Base-by-base conservation (phyloP, 148 eudicot genomes). In the Fagopyrum tataricum region DNA sequence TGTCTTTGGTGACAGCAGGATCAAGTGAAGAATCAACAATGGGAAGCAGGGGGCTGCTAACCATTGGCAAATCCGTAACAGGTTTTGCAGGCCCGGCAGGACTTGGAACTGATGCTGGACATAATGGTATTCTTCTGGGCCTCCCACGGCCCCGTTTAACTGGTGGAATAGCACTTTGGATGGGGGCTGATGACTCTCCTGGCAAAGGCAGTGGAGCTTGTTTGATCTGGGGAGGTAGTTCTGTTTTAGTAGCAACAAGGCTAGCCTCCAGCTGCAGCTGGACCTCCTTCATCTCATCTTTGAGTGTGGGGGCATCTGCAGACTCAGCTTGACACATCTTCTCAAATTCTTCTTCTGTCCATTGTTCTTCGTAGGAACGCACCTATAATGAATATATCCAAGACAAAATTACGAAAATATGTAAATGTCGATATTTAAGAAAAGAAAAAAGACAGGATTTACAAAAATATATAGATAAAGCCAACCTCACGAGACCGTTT, bases 261-360 rank as follows among this genome's bases (percentile, higher is more conserved):
- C 70, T 67, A 72, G 81, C 68, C 62, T 59, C 79, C 77, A 82
- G 59, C 68, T 51, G 76, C 73, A 49, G 71, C 68, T 48, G 64
- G 81, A 68, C 76, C 79, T 82, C 86, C 40, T 53, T 51, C 23
- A 74, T 72, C 72, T 88, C 92, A 64, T 84, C 91, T 82, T 84
- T 90, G 39, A 20, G 37, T 56, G 67, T 80, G 26, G 85, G 82
- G 61, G 87, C 83, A 42, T 84, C 91, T 69, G 92, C 88, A 37
- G 86, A 78, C 15, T 89, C 99, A 71, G 73, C 87, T 76, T 90
- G 88, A 80, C 99, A 96, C 75, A 96, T 15, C 72, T 88, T 92
- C 79, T 96, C 99, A 78, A 96, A 96, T 82, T 96, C 99, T 73
- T 96, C 99, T 74, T 96, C 99, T 5, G 94, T 90, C 97, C 90